Base-by-base conservation (phyloP, 495 filamentous ascomycete species). In the Aspergillus homomorphus region DNA sequence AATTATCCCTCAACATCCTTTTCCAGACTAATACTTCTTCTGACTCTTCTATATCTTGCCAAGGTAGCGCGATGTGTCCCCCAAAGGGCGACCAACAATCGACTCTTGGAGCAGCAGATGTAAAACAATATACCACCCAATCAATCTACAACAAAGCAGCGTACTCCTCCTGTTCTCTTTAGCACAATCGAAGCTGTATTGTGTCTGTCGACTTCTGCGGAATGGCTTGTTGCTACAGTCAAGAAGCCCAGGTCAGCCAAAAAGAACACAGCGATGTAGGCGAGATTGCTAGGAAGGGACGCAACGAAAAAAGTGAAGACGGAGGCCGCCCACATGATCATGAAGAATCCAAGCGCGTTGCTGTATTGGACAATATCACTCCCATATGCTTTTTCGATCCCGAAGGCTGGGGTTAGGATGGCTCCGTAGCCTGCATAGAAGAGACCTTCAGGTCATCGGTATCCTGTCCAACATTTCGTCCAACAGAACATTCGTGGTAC, bases 121-220 rank as follows among this genome's bases (percentile, higher is more conserved):
- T n/a, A 67, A 73, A 6, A 77, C 70, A 26, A 77, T 77, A 67
- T 80, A 80, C 70, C 76, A 82, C 1, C 79, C 79, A 26, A 80
- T 60, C 58, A 82, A 54, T 6, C 77, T 78, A 9, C 72, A 3
- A 76, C 26, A 58, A 82, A 80, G 51, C 75, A 79, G 62, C 77
- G 78, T 18, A 60, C 76, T 2, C 77, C 78, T 1, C 72, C 79
- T 2, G 76, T 60, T 45, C 77, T 79, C 53, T 76, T 73, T 52
- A 80, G 55, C n/a, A 66, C 74, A 4, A 63, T 51, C 2, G 72
- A 61, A 12, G 72, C 57, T 1, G 57, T 57, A 6, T 55, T 45
- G 19, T 78, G 63, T 10, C 75, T 76, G 57, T 82, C 79, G 1
- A 77, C 77, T 5, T 56, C 51, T 6, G 75, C 71, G 53, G 79